Evolutionary conservation across 345 rosid genomes (phyloP).

Genomic region (Noccaea caerulescens): DNA sequence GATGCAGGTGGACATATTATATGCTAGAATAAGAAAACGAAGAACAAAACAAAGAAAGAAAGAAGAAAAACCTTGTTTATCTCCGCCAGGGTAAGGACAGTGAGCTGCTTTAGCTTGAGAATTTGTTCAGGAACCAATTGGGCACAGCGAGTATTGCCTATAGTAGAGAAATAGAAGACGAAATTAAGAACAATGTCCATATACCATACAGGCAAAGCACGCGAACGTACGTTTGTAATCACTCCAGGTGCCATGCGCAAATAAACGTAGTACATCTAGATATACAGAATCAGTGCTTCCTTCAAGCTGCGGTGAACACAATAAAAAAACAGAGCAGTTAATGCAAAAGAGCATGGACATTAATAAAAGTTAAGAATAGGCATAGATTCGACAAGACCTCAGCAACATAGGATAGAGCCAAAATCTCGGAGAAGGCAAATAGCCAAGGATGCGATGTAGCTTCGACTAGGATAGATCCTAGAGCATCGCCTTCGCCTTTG

Average conservation of each 20-base stretch:
- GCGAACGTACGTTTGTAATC: constrained; percentile 72
- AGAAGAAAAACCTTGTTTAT: constrained; percentile 62
- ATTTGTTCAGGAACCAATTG: constrained; percentile 76
- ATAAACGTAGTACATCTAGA: constrained; percentile 72
- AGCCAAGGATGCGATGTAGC: constrained; percentile 90
- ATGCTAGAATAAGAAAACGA: neutral
- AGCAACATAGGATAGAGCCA: constrained; percentile 58
- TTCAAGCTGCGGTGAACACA: constrained; percentile 64
- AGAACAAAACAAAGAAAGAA: neutral
- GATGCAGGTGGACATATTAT: constrained; percentile 8
- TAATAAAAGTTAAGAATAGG: neutral
- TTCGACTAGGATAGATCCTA: constrained; percentile 61
- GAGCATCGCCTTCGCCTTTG: constrained; percentile 51
- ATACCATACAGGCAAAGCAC: neutral
- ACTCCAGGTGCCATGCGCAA: constrained; percentile 90
- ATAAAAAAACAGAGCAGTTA: neutral
- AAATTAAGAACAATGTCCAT: neutral
- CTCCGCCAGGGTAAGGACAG: constrained; percentile 89
- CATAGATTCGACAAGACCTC: constrained; percentile 49
- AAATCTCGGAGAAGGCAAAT: constrained; percentile 96
- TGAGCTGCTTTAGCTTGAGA: constrained; percentile 89
- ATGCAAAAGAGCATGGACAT: neutral
- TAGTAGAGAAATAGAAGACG: constrained; percentile 6
- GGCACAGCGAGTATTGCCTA: constrained; percentile 59
- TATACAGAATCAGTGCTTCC: constrained; percentile 61